Evolutionary conservation across 306 rosid species (phyloP).

Genomic region (Hippophae rhamnoides): DNA sequence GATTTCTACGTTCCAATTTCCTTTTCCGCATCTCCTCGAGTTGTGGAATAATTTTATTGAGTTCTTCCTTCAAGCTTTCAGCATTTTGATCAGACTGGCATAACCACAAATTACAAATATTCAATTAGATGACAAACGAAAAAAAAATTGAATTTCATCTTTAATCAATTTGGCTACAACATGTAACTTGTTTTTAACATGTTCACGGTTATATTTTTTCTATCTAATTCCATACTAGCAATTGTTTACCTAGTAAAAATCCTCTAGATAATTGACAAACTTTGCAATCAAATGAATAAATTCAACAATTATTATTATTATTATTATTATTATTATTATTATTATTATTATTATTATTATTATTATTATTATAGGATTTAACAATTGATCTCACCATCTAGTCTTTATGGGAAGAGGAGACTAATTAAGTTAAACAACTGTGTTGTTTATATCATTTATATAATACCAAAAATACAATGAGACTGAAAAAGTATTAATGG

Average conservation of each 20-base stretch:
- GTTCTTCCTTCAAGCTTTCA: constrained; percentile 49
- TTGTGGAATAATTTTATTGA: constrained; percentile 31
- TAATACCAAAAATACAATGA: neutral
- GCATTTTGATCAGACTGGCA: constrained; percentile 36
- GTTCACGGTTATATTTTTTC: neutral
- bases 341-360: too few relatives aligned
- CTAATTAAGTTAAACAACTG: too few relatives aligned
- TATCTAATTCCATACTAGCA: neutral
- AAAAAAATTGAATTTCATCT: neutral
- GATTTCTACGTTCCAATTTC: constrained; percentile 46
- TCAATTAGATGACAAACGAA: constrained; percentile 5
- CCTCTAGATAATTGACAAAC: too few relatives aligned
- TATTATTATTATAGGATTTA: too few relatives aligned
- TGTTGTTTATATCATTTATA: neutral
- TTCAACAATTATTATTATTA: too few relatives aligned
- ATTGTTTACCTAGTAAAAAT: too few relatives aligned
- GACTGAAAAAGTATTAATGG: neutral
- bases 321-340: too few relatives aligned
- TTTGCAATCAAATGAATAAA: too few relatives aligned
- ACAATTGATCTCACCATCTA: too few relatives aligned
- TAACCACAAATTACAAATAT: neutral
- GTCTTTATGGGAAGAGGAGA: too few relatives aligned
- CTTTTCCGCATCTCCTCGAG: constrained; percentile 42
- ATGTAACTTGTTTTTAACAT: too few relatives aligned
- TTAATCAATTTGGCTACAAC: too few relatives aligned